phyloP scores from a whole-genome alignment of 495 filamentous ascomycete species.

The Talaromyces thailandensis region DNA sequence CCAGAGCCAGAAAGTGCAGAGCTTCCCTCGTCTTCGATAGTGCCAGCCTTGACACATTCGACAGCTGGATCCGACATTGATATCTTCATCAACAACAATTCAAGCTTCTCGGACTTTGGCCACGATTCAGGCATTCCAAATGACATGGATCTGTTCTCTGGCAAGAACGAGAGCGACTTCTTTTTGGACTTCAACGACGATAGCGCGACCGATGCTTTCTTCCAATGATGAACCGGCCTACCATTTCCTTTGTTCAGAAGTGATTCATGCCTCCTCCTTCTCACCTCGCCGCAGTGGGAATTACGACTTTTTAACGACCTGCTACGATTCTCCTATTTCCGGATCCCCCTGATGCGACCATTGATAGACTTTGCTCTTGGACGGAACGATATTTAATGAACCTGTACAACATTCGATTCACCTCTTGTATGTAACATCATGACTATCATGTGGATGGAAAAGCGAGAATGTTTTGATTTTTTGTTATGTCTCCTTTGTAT shows the following conservation, averaged over 20 bases:
- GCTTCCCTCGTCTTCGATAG: constrained; percentile 28
- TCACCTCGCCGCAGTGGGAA: neutral
- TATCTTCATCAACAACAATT: constrained; percentile 34
- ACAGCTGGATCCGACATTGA: constrained; percentile 36
- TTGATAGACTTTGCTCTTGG: constrained; percentile 5
- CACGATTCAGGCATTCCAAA: constrained; percentile 22
- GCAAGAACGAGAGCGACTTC: constrained; percentile 32
- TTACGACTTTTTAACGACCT: neutral
- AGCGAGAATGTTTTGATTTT: neutral
- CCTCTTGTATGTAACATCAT: neutral
- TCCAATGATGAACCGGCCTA: constrained; percentile 1
- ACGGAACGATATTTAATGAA: constrained; percentile 2
- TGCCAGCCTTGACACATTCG: constrained; percentile 30
- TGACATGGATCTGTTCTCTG: constrained; percentile 26
- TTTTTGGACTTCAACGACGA: constrained; percentile 29
- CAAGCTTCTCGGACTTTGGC: constrained; percentile 25
- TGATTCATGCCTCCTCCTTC: neutral
- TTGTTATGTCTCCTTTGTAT: neutral
- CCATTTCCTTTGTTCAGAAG: neutral
- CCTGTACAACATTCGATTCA: constrained; percentile 9
- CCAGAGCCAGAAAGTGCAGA: constrained; percentile 23
- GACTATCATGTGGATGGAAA: neutral
- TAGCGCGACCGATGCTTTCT: constrained; percentile 9
- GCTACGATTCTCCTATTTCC: neutral
- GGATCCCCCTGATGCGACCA: neutral